Evolutionary conservation across 179 eudicot species (phyloP), one percentile per base, ranked within the genome.

Genomic region (Spinacia oleracea): DNA sequence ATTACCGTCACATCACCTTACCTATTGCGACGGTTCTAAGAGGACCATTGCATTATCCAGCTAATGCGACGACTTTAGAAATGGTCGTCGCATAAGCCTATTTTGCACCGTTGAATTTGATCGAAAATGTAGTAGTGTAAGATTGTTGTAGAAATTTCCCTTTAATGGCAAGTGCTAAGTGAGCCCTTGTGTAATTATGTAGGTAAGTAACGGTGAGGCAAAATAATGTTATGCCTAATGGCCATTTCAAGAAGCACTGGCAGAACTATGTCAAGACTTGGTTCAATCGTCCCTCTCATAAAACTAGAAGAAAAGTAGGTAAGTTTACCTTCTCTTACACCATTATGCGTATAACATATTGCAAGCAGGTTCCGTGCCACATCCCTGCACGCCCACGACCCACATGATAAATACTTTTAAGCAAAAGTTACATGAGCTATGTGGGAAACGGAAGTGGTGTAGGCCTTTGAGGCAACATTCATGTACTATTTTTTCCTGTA

Each of bases 271-370:
- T 87, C 32, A 87, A 81, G 88, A 88, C 93, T 34, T 93, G 90
- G 91, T 90, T 93, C 72, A 89, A 91, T 62, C 94, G 90, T 80
- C 97, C 96, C 14, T 92, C 97, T 35, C 88, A 90, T 72, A 93
- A 88, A 73, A 81, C 89, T 21, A 84, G 90, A 67, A 89, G 92
- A 88, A 68, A 90, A 48, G 64, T 79, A 60, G 91, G 97, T 93
- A 62, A 74, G 76, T 62, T 20, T 40, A 7, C 72, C 23, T 20
- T 70, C 70, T 63, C 31, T 66, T 48, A 23, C n/a, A n/a, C n/a
- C n/a, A n/a, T n/a, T n/a, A n/a, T n/a, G 8, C 45, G 21, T 53
- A 11, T 32, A 21, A 29, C 7, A n/a, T 40, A 18, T 55, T 73
- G n/a, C 68, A 40, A 6, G 11, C 45, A 6, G 69, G 20, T 9